Conservation (phyloP, 2,329 filamentous ascomycete genomes). For the Exophiala sp. region DNA sequence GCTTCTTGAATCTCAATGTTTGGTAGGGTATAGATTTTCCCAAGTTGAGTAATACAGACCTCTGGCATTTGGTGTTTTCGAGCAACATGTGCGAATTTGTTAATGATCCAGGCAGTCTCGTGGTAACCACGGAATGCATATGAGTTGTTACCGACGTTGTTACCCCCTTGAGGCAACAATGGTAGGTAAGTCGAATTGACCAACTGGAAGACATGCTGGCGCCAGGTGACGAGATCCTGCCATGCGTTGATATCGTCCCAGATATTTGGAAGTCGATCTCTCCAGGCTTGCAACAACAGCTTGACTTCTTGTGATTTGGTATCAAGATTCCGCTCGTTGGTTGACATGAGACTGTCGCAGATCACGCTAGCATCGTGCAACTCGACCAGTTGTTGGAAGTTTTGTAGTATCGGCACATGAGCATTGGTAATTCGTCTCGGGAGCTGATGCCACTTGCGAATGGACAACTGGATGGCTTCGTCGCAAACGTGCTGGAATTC, state of each 20-base stretch:
- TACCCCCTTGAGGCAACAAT: conserved; percentile 68
- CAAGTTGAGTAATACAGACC: conserved; percentile 94
- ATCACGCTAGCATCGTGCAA: conserved; percentile 97
- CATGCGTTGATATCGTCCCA: conserved; percentile 99
- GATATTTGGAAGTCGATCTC: conserved; percentile 90
- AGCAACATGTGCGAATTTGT: conserved; percentile 94
- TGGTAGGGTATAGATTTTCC: conserved; percentile 94
- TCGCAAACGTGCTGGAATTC: conserved; percentile 92
- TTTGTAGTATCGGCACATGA: conserved; percentile 90
- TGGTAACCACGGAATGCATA: conserved; percentile 97
- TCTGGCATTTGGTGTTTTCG: conserved; percentile 95
- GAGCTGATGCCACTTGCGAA: conserved; percentile 98
- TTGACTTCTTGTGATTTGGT: conserved; percentile 95
- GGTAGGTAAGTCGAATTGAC: conserved; percentile 93
- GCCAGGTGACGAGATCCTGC: conserved; percentile 99
- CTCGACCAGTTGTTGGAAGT: conserved; percentile 97
- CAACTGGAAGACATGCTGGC: conserved; percentile 96
- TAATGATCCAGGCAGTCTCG: conserved; percentile 99
- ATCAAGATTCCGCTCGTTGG: conserved; percentile 80
- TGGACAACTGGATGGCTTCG: conserved; percentile 94
- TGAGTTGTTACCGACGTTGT: conserved; percentile 82
- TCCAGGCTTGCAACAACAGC: conserved; percentile 87
- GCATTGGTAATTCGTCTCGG: conserved; percentile 89
- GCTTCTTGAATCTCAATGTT: conserved; percentile 99
- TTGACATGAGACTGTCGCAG: conserved; percentile 82